Base-by-base conservation (phyloP, 768 basidiomycete genomes). In the Tephrocybe rancida region DNA sequence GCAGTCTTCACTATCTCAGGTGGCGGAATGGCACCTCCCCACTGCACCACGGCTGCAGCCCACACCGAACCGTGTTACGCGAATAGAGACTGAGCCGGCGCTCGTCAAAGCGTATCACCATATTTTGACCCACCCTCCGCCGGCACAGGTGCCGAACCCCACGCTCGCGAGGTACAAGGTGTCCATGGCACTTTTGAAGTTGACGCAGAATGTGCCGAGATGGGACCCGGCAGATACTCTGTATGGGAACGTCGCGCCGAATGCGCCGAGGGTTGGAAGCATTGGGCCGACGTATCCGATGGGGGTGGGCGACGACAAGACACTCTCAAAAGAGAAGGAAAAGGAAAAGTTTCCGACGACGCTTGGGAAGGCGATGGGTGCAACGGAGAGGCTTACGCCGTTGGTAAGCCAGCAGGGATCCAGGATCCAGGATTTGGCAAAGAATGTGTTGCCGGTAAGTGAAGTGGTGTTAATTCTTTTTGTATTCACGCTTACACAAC, bases 31-130 rank as follows among this genome's bases (percentile, higher is more conserved):
- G 83, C 89, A 91, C 64, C 73, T 92, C 0, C 88, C 86, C 2
- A 61, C 81, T 2, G 63, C 67, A 3, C 66, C 76, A 51, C 63
- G 42, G 24, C 39, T 48, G 42, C 44, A 47, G 18, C 1, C 52
- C 16, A 50, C 55, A 26, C 52, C 67, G 29, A 37, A 37, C 24
- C 76, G 73, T 4, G 64, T 75, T 5, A 67, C 80, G 4, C 79
- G 79, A 1, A 82, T 85, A 0, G 81, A 81, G 58, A 79, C 80
- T 6, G 85, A 88, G 57, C 86, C 79, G 2, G 76, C 88, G 1
- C 79, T 91, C 26, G 66, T 88, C 38, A 72, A 75, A 11, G 89
- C 87, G 5, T 91, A 89, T 62, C 90, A 89, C 57, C 85, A 91
- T 59, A 86, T 90, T 55, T 78, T 90, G 45, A 90, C 86, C 0